Evolutionary conservation across 2,329 filamentous ascomycete species (phyloP).

Genomic region (Aspergillus tubingensis): DNA sequence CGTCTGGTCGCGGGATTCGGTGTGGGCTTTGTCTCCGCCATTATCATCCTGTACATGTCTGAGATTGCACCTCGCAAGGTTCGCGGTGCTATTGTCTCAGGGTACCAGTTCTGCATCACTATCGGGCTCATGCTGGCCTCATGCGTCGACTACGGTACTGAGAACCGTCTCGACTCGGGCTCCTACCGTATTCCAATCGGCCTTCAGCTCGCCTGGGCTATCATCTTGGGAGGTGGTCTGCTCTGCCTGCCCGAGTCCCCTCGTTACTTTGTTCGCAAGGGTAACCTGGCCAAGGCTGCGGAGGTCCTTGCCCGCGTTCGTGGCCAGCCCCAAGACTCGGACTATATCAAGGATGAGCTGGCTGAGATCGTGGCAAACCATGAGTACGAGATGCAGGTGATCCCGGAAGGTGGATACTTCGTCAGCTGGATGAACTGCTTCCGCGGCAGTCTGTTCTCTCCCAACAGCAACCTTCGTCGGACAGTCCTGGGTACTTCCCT

Average conservation of each 20-base stretch:
- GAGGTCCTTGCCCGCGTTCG: constrained; percentile 67
- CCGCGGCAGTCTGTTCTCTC: constrained; percentile 54
- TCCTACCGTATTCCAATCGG: constrained; percentile 80
- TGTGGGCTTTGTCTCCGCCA: constrained; percentile 77
- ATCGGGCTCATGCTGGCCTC: constrained; percentile 75
- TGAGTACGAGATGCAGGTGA: constrained; percentile 74
- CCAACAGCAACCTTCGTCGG: constrained; percentile 62
- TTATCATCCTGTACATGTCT: constrained; percentile 85
- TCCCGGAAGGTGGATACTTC: constrained; percentile 66
- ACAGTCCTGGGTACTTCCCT: constrained; percentile 71
- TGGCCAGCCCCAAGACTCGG: constrained; percentile 70
- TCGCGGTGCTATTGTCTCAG: constrained; percentile 75
- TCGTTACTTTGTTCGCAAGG: constrained; percentile 81
- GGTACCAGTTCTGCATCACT: constrained; percentile 82
- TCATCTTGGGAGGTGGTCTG: constrained; percentile 72
- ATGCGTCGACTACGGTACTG: constrained; percentile 71
- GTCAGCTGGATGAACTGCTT: constrained; percentile 69
- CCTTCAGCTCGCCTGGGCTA: constrained; percentile 77
- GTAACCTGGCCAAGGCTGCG: constrained; percentile 66
- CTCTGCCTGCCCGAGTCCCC: constrained; percentile 81
- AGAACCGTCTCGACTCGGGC: constrained; percentile 62
- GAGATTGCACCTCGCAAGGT: constrained; percentile 75
- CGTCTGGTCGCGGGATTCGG: constrained; percentile 75
- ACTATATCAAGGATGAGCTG: constrained; percentile 76
- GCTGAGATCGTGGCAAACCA: constrained; percentile 87